Percentiles rank a stretch among this genome's conserved stretches.
These are phyloP conservation scores for Phytophthora colocasiae DNA, from an alignment of 352 stramenopile genomes.

Conservation along the genomic window DNA sequence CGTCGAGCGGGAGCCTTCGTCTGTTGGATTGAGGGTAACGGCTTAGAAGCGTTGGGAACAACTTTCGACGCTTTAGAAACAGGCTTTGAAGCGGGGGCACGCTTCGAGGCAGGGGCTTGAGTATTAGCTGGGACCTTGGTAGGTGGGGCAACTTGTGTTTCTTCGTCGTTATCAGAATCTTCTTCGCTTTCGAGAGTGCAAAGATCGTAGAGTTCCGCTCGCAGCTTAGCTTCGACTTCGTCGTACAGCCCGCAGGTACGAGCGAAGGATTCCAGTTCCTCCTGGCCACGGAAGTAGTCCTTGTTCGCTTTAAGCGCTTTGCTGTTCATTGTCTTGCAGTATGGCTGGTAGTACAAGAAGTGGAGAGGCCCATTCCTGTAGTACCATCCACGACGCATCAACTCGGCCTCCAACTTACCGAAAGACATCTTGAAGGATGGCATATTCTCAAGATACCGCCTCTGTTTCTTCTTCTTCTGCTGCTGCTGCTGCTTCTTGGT, in stretches of 20 bases:
- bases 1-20: constrained; percentile 1
- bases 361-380: constrained; percentile 51
- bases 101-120: background rate
- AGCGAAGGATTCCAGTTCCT: constrained; percentile 57
- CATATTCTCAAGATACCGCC: constrained; percentile 20
- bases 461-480: constrained; percentile 31
- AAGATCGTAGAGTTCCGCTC: constrained; percentile 44
- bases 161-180: constrained; percentile 15
- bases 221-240: constrained; percentile 49
- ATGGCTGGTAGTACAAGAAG: constrained; percentile 69
- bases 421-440: constrained; percentile 68
- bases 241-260: constrained; percentile 45
- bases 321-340: constrained; percentile 43
- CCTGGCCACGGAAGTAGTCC: constrained; percentile 63
- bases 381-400: constrained; percentile 68
- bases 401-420: constrained; percentile 66
- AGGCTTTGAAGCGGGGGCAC: background rate
- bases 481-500: background rate
- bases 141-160: background rate
- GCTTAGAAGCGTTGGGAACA: too few relatives aligned
- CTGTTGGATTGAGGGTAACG: background rate
- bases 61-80: too few relatives aligned
- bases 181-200: constrained; percentile 17
- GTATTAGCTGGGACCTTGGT: background rate
- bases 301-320: constrained; percentile 31